Evolutionary conservation across 352 stramenopile species (phyloP).

Genomic region (Pseudoperonospora humuli): DNA sequence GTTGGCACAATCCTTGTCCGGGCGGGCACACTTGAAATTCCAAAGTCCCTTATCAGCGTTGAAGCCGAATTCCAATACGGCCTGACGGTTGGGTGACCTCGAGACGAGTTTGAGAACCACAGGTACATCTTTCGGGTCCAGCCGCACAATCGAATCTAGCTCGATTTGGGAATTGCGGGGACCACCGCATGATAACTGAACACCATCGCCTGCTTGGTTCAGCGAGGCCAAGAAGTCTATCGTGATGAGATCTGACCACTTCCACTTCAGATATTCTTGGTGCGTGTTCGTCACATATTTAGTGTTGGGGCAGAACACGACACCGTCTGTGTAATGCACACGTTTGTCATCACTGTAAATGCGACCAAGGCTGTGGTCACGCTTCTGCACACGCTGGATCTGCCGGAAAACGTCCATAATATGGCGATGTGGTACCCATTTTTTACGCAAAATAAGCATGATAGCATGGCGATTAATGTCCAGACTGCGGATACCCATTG

Average conservation of each 20-base stretch:
- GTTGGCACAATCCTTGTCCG: slow-evolving; percentile 85
- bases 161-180: slow-evolving; percentile 73
- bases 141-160: slow-evolving; percentile 72
- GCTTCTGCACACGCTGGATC: slow-evolving; percentile 72
- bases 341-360: slow-evolving; percentile 82
- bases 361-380: slow-evolving; percentile 61
- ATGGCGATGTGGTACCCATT: slow-evolving; percentile 72
- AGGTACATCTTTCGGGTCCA: slow-evolving; percentile 68
- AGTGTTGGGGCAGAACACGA: slow-evolving; percentile 86
- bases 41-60: slow-evolving; percentile 83
- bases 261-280: slow-evolving; percentile 89
- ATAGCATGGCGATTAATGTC: slow-evolving; percentile 61
- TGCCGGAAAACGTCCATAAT: slow-evolving; percentile 80
- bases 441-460: slow-evolving; percentile 73
- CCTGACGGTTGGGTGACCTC: slow-evolving; percentile 45
- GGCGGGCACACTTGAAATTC: slow-evolving; percentile 85
- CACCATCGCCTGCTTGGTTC: slow-evolving; percentile 38
- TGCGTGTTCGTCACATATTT: slow-evolving; percentile 80
- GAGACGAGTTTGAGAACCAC: slow-evolving; percentile 61
- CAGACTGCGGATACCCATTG: slow-evolving; percentile 50
- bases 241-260: slow-evolving; percentile 87
- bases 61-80: slow-evolving; percentile 83
- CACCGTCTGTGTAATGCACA: slow-evolving; percentile 84
- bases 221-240: slow-evolving; percentile 76
- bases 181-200: slow-evolving; percentile 67